Evolutionary conservation across 768 basidiomycete species (phyloP), one percentile per base, ranked within the genome.

Genomic region (Fomitopsis serialis): DNA sequence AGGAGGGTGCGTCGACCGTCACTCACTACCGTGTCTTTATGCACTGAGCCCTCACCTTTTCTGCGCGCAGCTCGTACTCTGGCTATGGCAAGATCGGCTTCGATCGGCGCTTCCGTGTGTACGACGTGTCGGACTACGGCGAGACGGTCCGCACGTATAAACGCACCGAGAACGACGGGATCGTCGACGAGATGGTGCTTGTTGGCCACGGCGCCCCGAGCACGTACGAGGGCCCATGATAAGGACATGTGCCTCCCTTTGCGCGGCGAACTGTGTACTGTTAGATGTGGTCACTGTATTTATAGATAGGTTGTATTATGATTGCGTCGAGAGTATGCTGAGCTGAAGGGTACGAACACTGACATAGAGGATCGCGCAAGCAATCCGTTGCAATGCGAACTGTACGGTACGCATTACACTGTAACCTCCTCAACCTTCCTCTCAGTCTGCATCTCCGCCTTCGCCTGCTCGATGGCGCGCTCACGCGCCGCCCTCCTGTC

Each of bases 81-180:
- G 91, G 85, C 34, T 94, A 92, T 58, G 80, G 90, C 17, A 86
- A 79, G 66, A 63, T 87, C 50, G 92, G 89, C 13, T 97, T 98
- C 66, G 91, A 97, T 68, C 82, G 95, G 17, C 80, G 96, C 40
- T 93, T 96, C 77, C 78, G 96, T 8, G 74, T 98, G 43, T 98
- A 87, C 68, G 83, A 92, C 23, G 77, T 98, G 48, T 87, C 85
- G 17, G 84, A 92, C 56, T 98, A 79, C 61, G 96, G 96, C 43
- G 96, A 98, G 76, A 94, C 82, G 6, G 91, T 98, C 65, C 74
- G 77, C 65, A 96, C 96, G 35, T 83, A 89, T 68, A 97, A 97
- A 69, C 81, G 84, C 36, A 84, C 81, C 3, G 89, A 90, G 64
- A 74, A 84, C 53, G 84, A 84, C 50, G 80, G 79, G 51, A 72